Evolutionary conservation across 2,329 filamentous ascomycete genomes (phyloP).

Genomic region (Beauveria sp.): DNA sequence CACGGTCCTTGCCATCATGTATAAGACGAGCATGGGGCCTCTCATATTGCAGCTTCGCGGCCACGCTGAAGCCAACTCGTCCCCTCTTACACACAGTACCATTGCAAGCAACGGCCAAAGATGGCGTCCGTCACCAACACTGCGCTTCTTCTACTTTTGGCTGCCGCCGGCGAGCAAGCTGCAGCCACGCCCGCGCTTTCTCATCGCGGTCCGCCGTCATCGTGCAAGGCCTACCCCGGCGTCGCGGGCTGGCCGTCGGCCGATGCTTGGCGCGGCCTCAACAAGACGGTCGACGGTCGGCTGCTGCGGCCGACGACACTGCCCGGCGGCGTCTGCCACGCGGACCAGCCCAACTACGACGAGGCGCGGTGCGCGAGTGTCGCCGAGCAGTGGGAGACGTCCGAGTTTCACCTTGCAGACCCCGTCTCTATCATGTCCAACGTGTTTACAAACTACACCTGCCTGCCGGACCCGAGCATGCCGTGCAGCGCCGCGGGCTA

Average conservation of each 20-base stretch:
- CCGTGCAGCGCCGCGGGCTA: conserved; percentile 29
- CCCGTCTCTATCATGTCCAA: conserved; percentile 28
- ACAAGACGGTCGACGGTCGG: conserved; percentile 1
- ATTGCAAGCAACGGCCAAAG: neutral
- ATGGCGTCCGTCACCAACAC: neutral
- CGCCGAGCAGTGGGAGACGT: conserved; percentile 20
- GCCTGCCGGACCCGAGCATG: conserved; percentile 32
- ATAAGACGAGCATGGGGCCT: neutral
- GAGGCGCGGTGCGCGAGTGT: conserved; percentile 20
- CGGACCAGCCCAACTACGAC: conserved; percentile 19
- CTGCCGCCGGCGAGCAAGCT: neutral
- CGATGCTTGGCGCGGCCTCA: neutral
- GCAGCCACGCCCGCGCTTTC: neutral
- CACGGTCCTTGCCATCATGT: neutral
- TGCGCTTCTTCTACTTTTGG: neutral
- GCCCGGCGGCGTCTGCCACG: conserved; percentile 25
- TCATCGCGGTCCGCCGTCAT: neutral
- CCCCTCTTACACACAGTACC: too few species aligned
- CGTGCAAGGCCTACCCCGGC: conserved; percentile 6
- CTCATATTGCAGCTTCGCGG: neutral
- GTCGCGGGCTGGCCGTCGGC: neutral
- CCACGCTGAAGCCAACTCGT: neutral
- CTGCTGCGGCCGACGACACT: conserved; percentile 1
- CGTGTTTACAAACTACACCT: conserved; percentile 43
- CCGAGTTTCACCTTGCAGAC: conserved; percentile 21